Percentiles rank a stretch among this genome's conserved stretches.
These are phyloP conservation scores for Prunus mira DNA, from an alignment of 306 rosid genomes.

Conservation along the genomic window DNA sequence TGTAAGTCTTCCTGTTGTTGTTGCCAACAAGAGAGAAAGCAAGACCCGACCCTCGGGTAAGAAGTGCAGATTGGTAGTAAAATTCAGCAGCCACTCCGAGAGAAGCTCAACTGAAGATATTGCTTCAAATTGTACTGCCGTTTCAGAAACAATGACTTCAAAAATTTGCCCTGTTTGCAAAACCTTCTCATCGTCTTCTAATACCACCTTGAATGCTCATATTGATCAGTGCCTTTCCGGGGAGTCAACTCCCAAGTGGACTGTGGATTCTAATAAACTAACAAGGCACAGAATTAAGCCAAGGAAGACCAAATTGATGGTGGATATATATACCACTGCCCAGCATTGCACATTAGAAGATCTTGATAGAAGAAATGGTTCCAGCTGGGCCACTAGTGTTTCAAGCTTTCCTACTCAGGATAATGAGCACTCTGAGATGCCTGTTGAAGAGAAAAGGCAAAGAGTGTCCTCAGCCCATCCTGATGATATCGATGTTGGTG, in stretches of 20 bases:
- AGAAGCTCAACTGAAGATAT: conserved; percentile 43
- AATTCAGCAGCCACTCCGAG: conserved; percentile 28
- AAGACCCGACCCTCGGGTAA: conserved; percentile 30
- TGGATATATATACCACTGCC: conserved; percentile 51
- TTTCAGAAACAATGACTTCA: conserved; percentile 51
- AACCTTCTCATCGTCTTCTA: conserved; percentile 55
- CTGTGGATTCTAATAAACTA: conserved; percentile 30
- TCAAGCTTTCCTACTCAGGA: conserved; percentile 33
- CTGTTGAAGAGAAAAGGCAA: conserved; percentile 33
- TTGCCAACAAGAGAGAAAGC: conserved; percentile 28
- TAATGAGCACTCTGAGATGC: conserved; percentile 30
- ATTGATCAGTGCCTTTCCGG: conserved; percentile 61
- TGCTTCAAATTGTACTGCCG: conserved; percentile 30
- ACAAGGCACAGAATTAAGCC: conserved; percentile 49
- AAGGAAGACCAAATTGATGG: conserved; percentile 53
- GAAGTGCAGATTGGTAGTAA: conserved; percentile 48
- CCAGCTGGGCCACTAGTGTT: conserved; percentile 45
- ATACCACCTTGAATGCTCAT: conserved; percentile 65
- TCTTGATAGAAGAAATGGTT: conserved; percentile 56
- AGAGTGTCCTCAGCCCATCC: conserved; percentile 24
- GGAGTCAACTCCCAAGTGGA: conserved; percentile 51
- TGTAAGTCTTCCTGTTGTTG: conserved; percentile 8
- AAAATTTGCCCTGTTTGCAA: conserved; percentile 66
- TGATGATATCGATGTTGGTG: conserved; percentile 39
- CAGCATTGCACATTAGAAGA: conserved; percentile 53